Conservation (phyloP, 2,329 filamentous ascomycete species). For the Penicillium sp. region DNA sequence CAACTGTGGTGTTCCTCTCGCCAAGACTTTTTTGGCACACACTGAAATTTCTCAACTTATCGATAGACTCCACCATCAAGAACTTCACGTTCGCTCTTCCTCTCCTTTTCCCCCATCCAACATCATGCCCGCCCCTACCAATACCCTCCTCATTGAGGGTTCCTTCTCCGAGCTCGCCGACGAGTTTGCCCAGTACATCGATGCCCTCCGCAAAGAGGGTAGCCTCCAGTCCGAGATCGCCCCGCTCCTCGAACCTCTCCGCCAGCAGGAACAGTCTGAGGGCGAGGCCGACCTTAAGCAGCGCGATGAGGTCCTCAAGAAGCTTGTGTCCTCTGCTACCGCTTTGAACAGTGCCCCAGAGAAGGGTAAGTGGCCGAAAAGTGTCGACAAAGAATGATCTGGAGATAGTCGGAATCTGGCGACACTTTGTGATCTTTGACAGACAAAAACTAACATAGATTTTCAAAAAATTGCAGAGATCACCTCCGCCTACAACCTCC, state of each 20-base stretch:
- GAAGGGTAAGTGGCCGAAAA: constrained; percentile 57
- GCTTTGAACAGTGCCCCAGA: constrained; percentile 82
- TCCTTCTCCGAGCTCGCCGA: constrained; percentile 87
- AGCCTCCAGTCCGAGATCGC: constrained; percentile 63
- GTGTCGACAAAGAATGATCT: constrained; percentile 15
- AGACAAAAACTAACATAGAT: constrained; percentile 18
- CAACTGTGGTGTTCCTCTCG: constrained; percentile 24
- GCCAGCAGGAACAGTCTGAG: constrained; percentile 54
- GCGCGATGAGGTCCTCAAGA: constrained; percentile 81
- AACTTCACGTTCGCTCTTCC: constrained; percentile 20
- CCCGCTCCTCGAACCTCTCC: constrained; percentile 60
- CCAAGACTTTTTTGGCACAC: constrained; percentile 43
- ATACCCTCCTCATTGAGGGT: constrained; percentile 77
- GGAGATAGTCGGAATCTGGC: constrained; percentile 9
- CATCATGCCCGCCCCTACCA: constrained; percentile 59
- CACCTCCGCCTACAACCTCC: constrained; percentile 91
- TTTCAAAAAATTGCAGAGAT: constrained; percentile 63
- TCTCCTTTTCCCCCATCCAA: constrained; percentile 18
- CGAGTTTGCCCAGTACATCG: constrained; percentile 93
- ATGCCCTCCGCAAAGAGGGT: constrained; percentile 69
- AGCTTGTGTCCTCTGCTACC: constrained; percentile 76
- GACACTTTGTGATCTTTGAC: constrained; percentile 5
- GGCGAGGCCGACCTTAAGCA: constrained; percentile 57
- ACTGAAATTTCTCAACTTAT: constrained; percentile 44
- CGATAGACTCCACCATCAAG: constrained; percentile 39